Evolutionary conservation across 768 basidiomycete species (phyloP).

Genomic region (Austroboletus eburneus): DNA sequence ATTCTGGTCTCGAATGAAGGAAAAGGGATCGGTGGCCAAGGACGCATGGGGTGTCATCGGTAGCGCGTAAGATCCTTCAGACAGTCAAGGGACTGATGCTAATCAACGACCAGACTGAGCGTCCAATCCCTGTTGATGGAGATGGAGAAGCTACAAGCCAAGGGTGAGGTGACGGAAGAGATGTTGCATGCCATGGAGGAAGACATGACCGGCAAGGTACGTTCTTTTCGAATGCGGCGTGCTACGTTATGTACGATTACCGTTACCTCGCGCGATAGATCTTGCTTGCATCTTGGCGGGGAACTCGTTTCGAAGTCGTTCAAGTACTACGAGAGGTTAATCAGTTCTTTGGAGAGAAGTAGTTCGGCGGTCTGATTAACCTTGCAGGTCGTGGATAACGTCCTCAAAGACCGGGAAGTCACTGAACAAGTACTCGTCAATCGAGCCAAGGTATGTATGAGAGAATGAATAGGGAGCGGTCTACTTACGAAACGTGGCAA

Average conservation of each 20-base stretch:
- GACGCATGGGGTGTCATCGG: constrained; percentile 97
- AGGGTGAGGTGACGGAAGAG: constrained; percentile 86
- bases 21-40: constrained; percentile 89
- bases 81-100: constrained; percentile 18
- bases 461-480: background rate
- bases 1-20: constrained; percentile 91
- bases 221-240: constrained; percentile 1
- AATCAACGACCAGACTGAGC: constrained; percentile 33
- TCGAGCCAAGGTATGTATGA: constrained; percentile 70
- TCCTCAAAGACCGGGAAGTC: constrained; percentile 74
- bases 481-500: constrained; percentile 26
- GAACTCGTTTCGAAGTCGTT: constrained; percentile 91
- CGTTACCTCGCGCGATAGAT: constrained; percentile 44
- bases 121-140: constrained; percentile 46
- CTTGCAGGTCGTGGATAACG: constrained; percentile 70
- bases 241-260: background rate
- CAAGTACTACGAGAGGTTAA: constrained; percentile 76
- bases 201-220: constrained; percentile 88
- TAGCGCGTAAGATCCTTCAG: constrained; percentile 66
- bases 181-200: constrained; percentile 82
- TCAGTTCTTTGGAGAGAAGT: constrained; percentile 3
- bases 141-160: constrained; percentile 86
- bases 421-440: constrained; percentile 69
- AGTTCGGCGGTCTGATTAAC: background rate
- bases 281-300: constrained; percentile 96